These are phyloP conservation scores for Cutaneotrichosporon cutaneum DNA, from an alignment of 1,284 basidiomycete genomes.

Conservation along the genomic window DNA sequence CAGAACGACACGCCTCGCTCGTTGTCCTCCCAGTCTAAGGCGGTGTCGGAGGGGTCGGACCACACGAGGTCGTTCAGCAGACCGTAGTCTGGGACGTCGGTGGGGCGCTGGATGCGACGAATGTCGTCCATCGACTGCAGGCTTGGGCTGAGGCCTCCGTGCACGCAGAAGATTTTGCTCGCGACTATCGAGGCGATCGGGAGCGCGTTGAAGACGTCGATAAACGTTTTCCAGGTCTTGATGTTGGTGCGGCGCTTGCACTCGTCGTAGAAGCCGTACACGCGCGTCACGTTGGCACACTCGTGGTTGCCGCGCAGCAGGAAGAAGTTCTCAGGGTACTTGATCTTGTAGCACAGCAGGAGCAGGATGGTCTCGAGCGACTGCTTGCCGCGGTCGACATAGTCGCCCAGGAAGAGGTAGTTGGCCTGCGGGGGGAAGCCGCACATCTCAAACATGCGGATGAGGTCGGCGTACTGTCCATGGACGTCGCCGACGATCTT, in stretches of 20 bases:
- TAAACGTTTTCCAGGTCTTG: constrained; percentile 99
- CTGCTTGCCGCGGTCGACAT: constrained; percentile 98
- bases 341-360: constrained; percentile 98
- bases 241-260: constrained; percentile 99
- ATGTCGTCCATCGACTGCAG: constrained; percentile 99
- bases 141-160: constrained; percentile 97
- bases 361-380: constrained; percentile 96
- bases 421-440: constrained; percentile 97
- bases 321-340: constrained; percentile 99
- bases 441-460: constrained; percentile 98
- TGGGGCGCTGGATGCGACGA: constrained; percentile 93
- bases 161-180: constrained; percentile 99
- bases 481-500: constrained; percentile 99
- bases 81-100: constrained; percentile 99
- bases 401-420: constrained; percentile 98
- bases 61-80: constrained; percentile 95
- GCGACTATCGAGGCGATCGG: constrained; percentile 98
- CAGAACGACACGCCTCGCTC: constrained; percentile 99
- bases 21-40: constrained; percentile 99
- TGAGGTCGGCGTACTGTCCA: constrained; percentile 97
- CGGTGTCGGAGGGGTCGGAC: constrained; percentile 98
- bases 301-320: constrained; percentile 97
- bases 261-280: constrained; percentile 99
- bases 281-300: constrained; percentile 98
- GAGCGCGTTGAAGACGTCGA: constrained; percentile 98